Conservation (phyloP, 345 rosid genomes). For the Erucastrum elatum region DNA sequence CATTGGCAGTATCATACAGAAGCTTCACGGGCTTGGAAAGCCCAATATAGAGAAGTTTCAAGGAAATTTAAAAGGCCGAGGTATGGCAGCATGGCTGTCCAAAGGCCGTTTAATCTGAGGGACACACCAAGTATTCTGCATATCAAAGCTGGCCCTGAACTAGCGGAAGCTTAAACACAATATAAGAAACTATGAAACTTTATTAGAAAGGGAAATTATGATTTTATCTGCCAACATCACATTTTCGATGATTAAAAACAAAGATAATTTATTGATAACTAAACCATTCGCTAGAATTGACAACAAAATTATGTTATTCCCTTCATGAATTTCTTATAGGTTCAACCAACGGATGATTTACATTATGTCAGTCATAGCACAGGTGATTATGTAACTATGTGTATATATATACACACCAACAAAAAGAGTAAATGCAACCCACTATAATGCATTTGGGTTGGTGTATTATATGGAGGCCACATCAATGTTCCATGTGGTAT, state of each 20-base stretch:
- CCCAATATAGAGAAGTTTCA: neutral
- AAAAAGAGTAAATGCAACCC: constrained; percentile 25
- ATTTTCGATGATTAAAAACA: neutral
- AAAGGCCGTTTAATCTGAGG: neutral
- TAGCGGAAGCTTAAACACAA: neutral
- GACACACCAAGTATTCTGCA: neutral
- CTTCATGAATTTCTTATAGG: neutral
- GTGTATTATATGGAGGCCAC: constrained; percentile 38
- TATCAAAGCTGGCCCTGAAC: neutral
- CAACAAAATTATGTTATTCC: neutral
- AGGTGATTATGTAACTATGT: too few relatives aligned
- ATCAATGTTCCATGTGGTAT: constrained; percentile 36
- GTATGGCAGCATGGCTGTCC: too few relatives aligned
- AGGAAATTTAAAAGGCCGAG: too few relatives aligned
- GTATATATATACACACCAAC: neutral
- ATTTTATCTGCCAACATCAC: neutral
- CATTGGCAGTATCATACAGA: neutral
- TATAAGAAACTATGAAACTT: neutral
- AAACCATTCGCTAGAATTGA: neutral
- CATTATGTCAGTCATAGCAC: too few relatives aligned
- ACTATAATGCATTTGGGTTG: constrained; percentile 12
- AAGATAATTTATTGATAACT: neutral
- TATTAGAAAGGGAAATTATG: neutral
- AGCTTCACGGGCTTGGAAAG: neutral
- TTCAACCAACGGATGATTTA: too few relatives aligned